Conservation (phyloP, 805 yeast species). For the Tetrapisispora taiwanensis region DNA sequence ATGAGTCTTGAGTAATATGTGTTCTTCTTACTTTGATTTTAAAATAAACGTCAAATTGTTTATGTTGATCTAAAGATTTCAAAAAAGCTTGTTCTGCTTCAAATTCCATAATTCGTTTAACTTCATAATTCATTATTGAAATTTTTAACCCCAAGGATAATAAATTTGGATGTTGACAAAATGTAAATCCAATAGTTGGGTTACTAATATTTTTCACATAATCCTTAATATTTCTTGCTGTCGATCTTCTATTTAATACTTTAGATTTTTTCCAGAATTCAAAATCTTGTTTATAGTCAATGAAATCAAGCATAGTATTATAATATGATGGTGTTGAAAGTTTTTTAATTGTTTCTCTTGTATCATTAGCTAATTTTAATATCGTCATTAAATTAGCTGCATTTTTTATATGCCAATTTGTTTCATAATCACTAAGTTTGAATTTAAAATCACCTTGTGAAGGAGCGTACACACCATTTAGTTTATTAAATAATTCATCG, state of each 20-base stretch:
- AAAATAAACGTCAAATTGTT: constrained; percentile 57
- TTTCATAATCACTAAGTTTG: constrained; percentile 43
- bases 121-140: constrained; percentile 71
- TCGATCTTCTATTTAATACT: background rate
- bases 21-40: constrained; percentile 59
- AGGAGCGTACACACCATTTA: background rate
- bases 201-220: background rate
- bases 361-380: constrained; percentile 43
- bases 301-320: constrained; percentile 71
- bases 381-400: constrained; percentile 52
- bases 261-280: constrained; percentile 49
- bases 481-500: background rate
- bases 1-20: constrained; percentile 62
- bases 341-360: constrained; percentile 13
- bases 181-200: constrained; percentile 33
- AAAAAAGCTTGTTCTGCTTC: constrained; percentile 86
- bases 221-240: background rate
- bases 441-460: constrained; percentile 11
- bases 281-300: constrained; percentile 69
- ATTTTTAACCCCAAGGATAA: constrained; percentile 77
- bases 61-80: constrained; percentile 53
- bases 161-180: constrained; percentile 79
- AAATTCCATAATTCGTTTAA: constrained; percentile 68
- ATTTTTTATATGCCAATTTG: constrained; percentile 71
- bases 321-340: constrained; percentile 39